These are phyloP conservation scores for Myrmaecium sp. DNA, from an alignment of 2,329 filamentous ascomycete genomes.

Conservation along the genomic window DNA sequence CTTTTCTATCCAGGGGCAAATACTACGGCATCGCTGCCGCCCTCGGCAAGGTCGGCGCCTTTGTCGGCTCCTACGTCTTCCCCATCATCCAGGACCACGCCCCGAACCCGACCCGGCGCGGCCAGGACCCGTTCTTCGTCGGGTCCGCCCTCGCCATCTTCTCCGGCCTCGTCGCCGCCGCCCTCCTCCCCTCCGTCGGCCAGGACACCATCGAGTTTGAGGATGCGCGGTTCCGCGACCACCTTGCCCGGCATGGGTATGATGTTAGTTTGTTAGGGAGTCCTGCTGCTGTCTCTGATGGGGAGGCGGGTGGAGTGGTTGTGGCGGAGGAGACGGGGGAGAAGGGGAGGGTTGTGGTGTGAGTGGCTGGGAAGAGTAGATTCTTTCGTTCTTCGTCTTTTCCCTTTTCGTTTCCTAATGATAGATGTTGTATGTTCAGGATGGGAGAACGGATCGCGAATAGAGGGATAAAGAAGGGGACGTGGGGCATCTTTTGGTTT, in stretches of 20 bases:
- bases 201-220: conserved; percentile 72
- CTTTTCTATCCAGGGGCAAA: conserved; percentile 39
- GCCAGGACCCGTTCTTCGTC: conserved; percentile 87
- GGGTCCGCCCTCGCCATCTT: conserved; percentile 61
- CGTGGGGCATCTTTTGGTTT: too few relatives aligned
- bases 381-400: too few relatives aligned
- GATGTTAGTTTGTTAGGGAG: conserved; percentile 49
- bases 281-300: too few relatives aligned
- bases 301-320: too few relatives aligned
- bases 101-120: conserved; percentile 29
- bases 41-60: conserved; percentile 62
- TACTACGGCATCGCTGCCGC: conserved; percentile 57
- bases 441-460: too few relatives aligned
- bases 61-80: conserved; percentile 72
- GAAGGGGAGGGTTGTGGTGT: too few relatives aligned
- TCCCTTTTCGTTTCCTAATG: too few relatives aligned
- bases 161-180: conserved; percentile 47
- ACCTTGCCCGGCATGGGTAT: conserved; percentile 57
- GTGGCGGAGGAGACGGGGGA: too few relatives aligned
- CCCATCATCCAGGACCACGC: conserved; percentile 37
- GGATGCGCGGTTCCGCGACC: conserved; percentile 58
- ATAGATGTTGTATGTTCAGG: too few relatives aligned
- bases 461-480: too few relatives aligned
- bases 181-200: conserved; percentile 58
- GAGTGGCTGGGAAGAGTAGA: too few relatives aligned